phyloP scores from a whole-genome alignment of 2,329 filamentous ascomycete genomes.

The Teratosphaeria pseudoeucalypti region DNA sequence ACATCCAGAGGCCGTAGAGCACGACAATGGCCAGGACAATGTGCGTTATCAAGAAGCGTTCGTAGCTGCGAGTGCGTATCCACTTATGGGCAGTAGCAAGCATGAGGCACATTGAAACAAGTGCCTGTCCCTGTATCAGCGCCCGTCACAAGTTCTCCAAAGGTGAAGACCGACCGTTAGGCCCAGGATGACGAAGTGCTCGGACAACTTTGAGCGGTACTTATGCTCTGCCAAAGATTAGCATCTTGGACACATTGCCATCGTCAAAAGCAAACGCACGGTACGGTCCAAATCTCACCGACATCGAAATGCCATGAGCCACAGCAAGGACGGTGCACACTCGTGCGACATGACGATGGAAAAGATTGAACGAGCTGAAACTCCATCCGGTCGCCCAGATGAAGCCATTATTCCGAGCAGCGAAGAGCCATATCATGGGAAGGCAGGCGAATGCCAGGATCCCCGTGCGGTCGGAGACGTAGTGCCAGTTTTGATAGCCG shows the following conservation, averaged over 20 bases:
- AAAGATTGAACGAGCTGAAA: background rate
- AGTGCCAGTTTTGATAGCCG: background rate
- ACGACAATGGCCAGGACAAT: background rate
- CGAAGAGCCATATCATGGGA: background rate
- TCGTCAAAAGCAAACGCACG: background rate
- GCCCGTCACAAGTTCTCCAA: background rate
- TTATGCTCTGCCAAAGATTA: background rate
- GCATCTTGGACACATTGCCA: background rate
- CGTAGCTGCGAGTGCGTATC: background rate
- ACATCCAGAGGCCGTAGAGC: background rate
- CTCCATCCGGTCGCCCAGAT: background rate
- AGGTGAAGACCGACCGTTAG: background rate
- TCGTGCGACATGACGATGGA: background rate
- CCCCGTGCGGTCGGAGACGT: background rate
- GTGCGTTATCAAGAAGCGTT: background rate
- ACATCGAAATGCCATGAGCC: background rate
- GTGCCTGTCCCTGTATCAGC: background rate
- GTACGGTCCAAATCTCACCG: background rate
- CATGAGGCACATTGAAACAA: background rate
- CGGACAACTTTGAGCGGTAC: background rate
- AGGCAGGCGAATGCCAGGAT: background rate
- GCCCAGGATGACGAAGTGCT: background rate
- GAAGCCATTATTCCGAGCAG: background rate
- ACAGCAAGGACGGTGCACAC: background rate
- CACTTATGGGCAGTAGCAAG: background rate